Percentiles rank a stretch among this genome's conserved stretches.
phyloP scores from a whole-genome alignment of 2,329 filamentous ascomycete genomes.

The Seiridium cupressi region DNA sequence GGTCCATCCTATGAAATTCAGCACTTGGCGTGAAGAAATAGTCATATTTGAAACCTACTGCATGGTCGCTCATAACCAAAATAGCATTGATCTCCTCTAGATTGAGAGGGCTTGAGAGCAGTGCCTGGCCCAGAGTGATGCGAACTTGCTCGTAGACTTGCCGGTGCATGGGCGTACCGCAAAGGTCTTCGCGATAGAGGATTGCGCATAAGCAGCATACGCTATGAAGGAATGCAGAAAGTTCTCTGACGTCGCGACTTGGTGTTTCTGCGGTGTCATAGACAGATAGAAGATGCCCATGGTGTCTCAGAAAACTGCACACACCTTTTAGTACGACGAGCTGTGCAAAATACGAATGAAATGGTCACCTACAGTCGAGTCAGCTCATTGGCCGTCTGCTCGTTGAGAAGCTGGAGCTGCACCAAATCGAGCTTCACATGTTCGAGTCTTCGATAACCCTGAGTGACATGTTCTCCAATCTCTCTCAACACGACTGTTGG shows the following conservation, averaged over 20 bases:
- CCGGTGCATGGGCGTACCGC: constrained; percentile 28
- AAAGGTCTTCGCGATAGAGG: constrained; percentile 29
- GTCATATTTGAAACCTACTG: constrained; percentile 16
- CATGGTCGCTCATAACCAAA: constrained; percentile 35
- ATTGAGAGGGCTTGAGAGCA: constrained; percentile 36
- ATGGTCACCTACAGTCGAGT: constrained; percentile 24
- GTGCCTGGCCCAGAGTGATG: constrained; percentile 34
- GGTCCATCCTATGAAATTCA: constrained; percentile 20
- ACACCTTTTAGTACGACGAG: background rate
- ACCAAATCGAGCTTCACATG: constrained; percentile 27
- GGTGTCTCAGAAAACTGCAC: constrained; percentile 24
- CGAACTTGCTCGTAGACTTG: constrained; percentile 38
- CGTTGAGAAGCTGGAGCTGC: constrained; percentile 27
- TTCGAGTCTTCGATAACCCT: constrained; percentile 24
- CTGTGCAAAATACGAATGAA: too few relatives aligned
- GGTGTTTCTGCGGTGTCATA: constrained; percentile 21
- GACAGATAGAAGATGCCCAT: constrained; percentile 26
- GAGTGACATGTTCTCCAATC: constrained; percentile 25
- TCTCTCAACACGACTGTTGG: constrained; percentile 28
- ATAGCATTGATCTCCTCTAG: constrained; percentile 39
- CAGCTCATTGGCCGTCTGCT: constrained; percentile 26
- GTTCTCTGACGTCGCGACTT: constrained; percentile 31
- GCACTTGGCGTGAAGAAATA: background rate
- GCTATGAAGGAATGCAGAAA: constrained; percentile 37
- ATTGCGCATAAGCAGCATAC: constrained; percentile 38